These are phyloP conservation scores for Tetradesmus obliquus DNA, from an alignment of 139 green algal species.

Conservation along the genomic window DNA sequence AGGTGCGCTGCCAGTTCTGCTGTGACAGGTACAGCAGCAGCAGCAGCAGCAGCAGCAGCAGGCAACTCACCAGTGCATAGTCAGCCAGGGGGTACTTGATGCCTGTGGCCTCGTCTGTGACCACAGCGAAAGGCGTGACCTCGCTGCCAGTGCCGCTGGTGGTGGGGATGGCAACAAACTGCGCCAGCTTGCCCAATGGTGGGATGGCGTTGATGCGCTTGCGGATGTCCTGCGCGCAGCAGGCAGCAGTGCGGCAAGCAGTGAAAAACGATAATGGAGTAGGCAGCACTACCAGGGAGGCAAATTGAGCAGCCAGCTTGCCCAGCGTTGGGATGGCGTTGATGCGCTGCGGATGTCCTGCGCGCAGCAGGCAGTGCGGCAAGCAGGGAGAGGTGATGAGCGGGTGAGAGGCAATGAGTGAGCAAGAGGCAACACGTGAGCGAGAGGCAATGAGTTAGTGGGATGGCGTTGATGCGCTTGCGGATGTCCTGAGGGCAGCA, in stretches of 20 bases:
- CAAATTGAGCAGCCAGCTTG: conserved; percentile 34
- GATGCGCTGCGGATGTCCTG: conserved; percentile 79
- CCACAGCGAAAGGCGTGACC: conserved; percentile 80
- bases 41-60: conserved; percentile 26
- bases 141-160: conserved; percentile 76
- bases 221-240: conserved; percentile 69
- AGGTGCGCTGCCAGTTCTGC: no score
- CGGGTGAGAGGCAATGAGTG: no score
- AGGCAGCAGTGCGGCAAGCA: neutral
- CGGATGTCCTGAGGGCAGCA: conserved; percentile 68
- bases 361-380: neutral
- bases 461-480: conserved; percentile 75
- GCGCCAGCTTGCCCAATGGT: conserved; percentile 56
- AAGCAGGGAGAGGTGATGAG: no score
- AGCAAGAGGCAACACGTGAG: no score
- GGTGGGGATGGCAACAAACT: conserved; percentile 73
- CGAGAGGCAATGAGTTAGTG: neutral
- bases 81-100: conserved; percentile 75
- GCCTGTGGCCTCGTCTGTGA: conserved; percentile 70
- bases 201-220: conserved; percentile 76
- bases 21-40: conserved; percentile 46
- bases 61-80: conserved; percentile 63
- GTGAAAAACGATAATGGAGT: no score
- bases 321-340: conserved; percentile 68
- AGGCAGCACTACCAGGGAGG: no score